phyloP scores from a whole-genome alignment of 2,329 filamentous ascomycete genomes.

The Calonectria hawksworthii region DNA sequence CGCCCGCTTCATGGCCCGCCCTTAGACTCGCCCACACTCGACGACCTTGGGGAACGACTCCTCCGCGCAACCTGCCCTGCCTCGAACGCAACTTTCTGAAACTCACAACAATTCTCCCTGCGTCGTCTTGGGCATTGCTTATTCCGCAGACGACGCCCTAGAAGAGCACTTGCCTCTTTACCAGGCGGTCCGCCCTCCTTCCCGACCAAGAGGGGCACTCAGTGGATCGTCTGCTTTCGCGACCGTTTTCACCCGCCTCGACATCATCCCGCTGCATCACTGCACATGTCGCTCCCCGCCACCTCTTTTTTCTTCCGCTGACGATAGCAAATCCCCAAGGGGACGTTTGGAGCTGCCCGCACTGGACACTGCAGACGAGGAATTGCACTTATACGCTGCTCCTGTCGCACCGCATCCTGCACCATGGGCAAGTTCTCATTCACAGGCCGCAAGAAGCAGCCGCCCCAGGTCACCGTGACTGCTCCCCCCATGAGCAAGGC shows the following conservation, averaged over 20 bases:
- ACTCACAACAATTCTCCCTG: not conserved
- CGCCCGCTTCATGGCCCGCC: conserved; percentile 22
- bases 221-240: conserved; percentile 7
- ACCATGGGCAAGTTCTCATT: conserved; percentile 49
- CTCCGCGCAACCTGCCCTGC: not conserved
- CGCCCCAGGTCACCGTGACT: conserved; percentile 45
- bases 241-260: conserved; percentile 6
- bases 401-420: conserved; percentile 14
- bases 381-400: not conserved
- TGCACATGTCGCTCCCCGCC: conserved; percentile 42
- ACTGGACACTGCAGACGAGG: conserved; percentile 15
- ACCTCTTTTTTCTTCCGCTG: conserved; percentile 34
- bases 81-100: conserved; percentile 3
- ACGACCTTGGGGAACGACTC: not conserved
- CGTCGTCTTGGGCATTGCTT: not conserved
- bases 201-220: conserved; percentile 18
- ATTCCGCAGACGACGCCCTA: not conserved
- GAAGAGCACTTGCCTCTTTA: conserved; percentile 3
- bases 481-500: conserved; percentile 45
- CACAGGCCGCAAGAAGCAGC: conserved; percentile 46
- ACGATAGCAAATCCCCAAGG: conserved; percentile 38
- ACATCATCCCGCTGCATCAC: conserved; percentile 2
- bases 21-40: conserved; percentile 13
- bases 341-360: conserved; percentile 30
- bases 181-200: not conserved